These are phyloP conservation scores for Picea glauca DNA, from an alignment of 75 land plant species.

Conservation along the genomic window DNA sequence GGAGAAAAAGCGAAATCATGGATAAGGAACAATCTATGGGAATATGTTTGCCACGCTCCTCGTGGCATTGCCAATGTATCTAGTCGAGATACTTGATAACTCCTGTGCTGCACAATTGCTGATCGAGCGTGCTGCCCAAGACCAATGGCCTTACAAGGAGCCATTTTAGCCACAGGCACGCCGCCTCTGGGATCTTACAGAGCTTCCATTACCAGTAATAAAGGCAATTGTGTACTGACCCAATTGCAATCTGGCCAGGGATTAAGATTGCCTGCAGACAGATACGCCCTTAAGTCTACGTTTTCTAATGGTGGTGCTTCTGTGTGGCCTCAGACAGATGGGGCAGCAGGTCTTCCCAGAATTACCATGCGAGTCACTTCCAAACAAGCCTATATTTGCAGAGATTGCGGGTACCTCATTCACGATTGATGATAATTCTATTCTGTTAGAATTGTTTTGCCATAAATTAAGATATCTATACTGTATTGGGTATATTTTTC, in stretches of 20 bases:
- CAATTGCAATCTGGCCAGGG: neutral
- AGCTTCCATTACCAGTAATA: neutral
- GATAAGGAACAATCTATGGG: slow-evolving; percentile 6
- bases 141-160: neutral
- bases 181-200: neutral
- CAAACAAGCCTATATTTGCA: slow-evolving; percentile 80
- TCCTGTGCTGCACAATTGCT: neutral
- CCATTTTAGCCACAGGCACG: slow-evolving; percentile 1
- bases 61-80: neutral
- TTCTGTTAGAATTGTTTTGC: neutral
- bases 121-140: neutral
- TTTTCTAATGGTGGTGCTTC: slow-evolving; percentile 48
- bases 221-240: neutral
- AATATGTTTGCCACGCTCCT: slow-evolving; percentile 6
- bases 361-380: slow-evolving; percentile 68
- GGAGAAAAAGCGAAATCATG: neutral
- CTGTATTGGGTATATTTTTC: neutral
- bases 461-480: neutral
- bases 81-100: neutral
- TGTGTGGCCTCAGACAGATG: slow-evolving; percentile 21
- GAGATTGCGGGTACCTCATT: slow-evolving; percentile 78
- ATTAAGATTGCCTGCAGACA: slow-evolving; percentile 14
- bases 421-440: neutral
- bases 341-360: slow-evolving; percentile 22
- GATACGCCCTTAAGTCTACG: slow-evolving; percentile 55